Base-by-base conservation (phyloP, 2,329 filamentous ascomycete genomes). In the Sclerotinia borealis region DNA sequence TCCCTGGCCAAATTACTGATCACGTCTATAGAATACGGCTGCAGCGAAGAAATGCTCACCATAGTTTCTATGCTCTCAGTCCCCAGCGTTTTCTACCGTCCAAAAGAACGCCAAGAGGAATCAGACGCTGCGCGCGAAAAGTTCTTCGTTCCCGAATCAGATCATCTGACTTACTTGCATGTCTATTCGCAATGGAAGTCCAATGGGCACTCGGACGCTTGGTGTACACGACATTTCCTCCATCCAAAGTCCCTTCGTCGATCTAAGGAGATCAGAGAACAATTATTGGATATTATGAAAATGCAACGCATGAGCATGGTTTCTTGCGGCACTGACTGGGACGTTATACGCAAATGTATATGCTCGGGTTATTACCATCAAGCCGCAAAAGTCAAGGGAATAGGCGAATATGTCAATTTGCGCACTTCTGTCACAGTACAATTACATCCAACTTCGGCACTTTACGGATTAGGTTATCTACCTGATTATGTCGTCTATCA, bases 331-430 rank as follows among this genome's bases (percentile, higher is more conserved):
- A 98, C 93, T 49, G 96, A 99, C 78, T 97, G 95, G 90, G 96
- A 99, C 75, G 80, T 96, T 11, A 92, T 98, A 63, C 88, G 95
- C 66, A 93, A 95, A 76, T 98, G 93, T 75, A 96, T 99, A 73
- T 99, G 96, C 79, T 92, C 91, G 0, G 95, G 95, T 15, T 99
- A 96, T 80, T 99, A 98, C 78, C 93, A 98, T 73, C 95, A 99
- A 79, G 95, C 95, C 7, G 95, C 95, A 36, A 92, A 93, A 72
- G 92, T 96, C 67, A 96, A 96, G 78, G 96, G 95, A 3, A 91
- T 97, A 19, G 95, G 95, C 70, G 96, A 99, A 77, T 99, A 98
- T 78, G 89, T 96, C 78, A 99, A 99, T 75, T 82, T 99, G 41
- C 89, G 95, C 27, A 99, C 95, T 0, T 95, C 91, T 72, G 92